phyloP scores from a whole-genome alignment of 495 filamentous ascomycete species.

The Tricharina praecox region DNA sequence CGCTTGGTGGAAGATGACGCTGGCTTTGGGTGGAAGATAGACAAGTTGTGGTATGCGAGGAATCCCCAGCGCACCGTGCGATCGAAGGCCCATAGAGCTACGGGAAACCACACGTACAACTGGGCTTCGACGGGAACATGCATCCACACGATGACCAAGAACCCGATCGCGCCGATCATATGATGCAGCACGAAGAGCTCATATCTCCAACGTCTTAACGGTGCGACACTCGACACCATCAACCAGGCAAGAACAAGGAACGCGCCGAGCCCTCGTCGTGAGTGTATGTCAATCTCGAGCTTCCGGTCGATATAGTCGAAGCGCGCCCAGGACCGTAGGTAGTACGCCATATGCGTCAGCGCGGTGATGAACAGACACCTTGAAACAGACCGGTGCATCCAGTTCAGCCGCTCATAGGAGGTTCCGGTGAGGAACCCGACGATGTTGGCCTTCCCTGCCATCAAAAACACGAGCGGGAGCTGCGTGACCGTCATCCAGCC shows the following conservation, averaged over 20 bases:
- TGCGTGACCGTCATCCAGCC: constrained; percentile 67
- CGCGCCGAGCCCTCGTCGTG: constrained; percentile 52
- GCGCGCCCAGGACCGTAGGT: constrained; percentile 48
- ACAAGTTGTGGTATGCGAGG: constrained; percentile 49
- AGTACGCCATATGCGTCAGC: constrained; percentile 59
- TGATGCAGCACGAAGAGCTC: constrained; percentile 76
- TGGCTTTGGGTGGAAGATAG: constrained; percentile 32
- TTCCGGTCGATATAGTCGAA: constrained; percentile 46
- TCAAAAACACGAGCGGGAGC: constrained; percentile 61
- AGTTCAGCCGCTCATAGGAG: constrained; percentile 62
- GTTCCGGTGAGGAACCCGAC: constrained; percentile 50
- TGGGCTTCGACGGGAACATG: constrained; percentile 44
- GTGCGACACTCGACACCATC: constrained; percentile 47
- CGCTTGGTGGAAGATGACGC: background rate
- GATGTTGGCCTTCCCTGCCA: constrained; percentile 63
- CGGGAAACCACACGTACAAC: constrained; percentile 54
- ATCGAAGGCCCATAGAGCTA: constrained; percentile 55
- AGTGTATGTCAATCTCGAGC: constrained; percentile 44
- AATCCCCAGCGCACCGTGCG: constrained; percentile 37
- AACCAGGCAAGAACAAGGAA: constrained; percentile 63
- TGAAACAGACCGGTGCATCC: constrained; percentile 68
- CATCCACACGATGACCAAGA: constrained; percentile 47
- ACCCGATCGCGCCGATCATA: constrained; percentile 46
- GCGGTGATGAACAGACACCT: constrained; percentile 58
- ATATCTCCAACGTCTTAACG: constrained; percentile 51